phyloP scores from a whole-genome alignment of 441 rosid genomes.

The Gossypium lobatum region DNA sequence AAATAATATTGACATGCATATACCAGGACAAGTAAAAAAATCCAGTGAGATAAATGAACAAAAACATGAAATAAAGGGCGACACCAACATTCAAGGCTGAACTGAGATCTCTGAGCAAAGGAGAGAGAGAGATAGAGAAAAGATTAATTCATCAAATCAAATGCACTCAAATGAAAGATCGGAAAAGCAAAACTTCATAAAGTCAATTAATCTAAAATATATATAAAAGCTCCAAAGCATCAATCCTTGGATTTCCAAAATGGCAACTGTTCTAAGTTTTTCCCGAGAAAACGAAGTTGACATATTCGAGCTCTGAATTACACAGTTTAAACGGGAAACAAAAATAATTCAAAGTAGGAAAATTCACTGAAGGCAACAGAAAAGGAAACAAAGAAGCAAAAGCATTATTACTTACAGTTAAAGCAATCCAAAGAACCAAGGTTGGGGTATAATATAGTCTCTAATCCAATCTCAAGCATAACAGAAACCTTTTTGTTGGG shows the following conservation, averaged over 20 bases:
- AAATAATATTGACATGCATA: neutral
- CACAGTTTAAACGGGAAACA: neutral
- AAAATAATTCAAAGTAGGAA: neutral
- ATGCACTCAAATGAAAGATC: neutral
- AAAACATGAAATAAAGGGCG: neutral
- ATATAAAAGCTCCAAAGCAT: neutral
- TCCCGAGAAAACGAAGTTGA: neutral
- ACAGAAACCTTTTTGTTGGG: neutral
- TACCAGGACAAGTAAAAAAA: neutral
- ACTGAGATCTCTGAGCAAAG: neutral
- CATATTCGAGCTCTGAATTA: neutral
- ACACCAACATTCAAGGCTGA: constrained; percentile 9
- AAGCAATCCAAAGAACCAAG: constrained; percentile 37
- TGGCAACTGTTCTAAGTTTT: neutral
- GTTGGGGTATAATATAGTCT: constrained; percentile 15
- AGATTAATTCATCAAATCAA: neutral
- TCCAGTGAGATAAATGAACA: neutral
- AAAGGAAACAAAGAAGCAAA: constrained; percentile 16
- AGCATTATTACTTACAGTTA: constrained; percentile 38
- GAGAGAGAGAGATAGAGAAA: neutral
- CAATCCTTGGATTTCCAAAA: constrained; percentile 11
- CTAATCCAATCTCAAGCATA: constrained; percentile 7
- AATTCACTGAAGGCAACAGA: constrained; percentile 1
- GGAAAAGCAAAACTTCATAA: neutral
- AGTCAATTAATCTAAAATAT: neutral